A percentile compares a stretch with the other conserved stretches of the same genome.
phyloP scores from a whole-genome alignment of 2,329 filamentous ascomycete genomes.

The Thielaviopsis populi region DNA sequence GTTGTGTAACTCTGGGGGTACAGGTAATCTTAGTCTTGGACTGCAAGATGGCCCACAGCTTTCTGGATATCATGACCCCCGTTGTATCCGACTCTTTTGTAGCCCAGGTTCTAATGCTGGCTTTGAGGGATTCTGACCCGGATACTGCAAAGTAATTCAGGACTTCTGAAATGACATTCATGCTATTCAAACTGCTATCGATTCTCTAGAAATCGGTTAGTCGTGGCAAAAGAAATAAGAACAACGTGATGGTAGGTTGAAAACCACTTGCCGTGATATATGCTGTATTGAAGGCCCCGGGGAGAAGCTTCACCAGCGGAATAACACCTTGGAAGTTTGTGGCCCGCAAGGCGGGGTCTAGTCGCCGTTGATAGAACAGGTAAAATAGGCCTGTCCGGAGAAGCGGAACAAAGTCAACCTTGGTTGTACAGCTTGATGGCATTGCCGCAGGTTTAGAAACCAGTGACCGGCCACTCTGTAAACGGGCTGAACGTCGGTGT shows the following conservation, averaged over 20 bases:
- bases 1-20: background rate
- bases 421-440: background rate
- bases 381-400: slow-evolving; percentile 1
- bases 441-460: slow-evolving; percentile 3
- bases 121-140: slow-evolving; percentile 13
- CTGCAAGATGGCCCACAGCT: slow-evolving; percentile 14
- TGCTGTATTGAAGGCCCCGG: slow-evolving; percentile 13
- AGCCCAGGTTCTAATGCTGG: slow-evolving; percentile 6
- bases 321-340: slow-evolving; percentile 13
- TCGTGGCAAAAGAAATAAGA: background rate
- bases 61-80: slow-evolving; percentile 6
- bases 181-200: slow-evolving; percentile 6
- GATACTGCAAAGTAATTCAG: slow-evolving; percentile 14
- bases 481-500: background rate
- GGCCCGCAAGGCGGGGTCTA: slow-evolving; percentile 16
- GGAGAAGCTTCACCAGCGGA: slow-evolving; percentile 13
- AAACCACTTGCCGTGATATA: slow-evolving; percentile 12
- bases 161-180: slow-evolving; percentile 16
- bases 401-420: slow-evolving; percentile 1
- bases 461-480: background rate
- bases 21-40: slow-evolving; percentile 12
- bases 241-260: background rate
- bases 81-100: background rate
- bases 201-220: slow-evolving; percentile 8
- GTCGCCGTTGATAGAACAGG: slow-evolving; percentile 6